Conservation (phyloP, 192 early-diverging fungal genomes). For the Geranomyces michiganensis region DNA sequence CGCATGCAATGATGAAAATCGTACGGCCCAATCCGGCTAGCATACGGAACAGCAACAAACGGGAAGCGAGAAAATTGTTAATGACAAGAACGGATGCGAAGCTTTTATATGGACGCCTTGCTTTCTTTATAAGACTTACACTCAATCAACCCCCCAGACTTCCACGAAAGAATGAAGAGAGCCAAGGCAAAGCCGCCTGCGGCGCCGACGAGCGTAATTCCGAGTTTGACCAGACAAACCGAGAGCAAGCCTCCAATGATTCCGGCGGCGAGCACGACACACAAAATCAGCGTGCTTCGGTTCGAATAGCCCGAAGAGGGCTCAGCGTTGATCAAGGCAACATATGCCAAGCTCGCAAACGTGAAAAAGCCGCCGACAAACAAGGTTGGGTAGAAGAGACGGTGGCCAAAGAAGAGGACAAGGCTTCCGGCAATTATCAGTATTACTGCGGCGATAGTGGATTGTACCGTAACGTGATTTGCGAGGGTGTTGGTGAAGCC, state of each 20-base stretch:
- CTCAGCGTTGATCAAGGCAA: constrained; percentile 22
- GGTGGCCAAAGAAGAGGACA: constrained; percentile 34
- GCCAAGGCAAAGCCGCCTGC: constrained; percentile 36
- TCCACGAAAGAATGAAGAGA: constrained; percentile 26
- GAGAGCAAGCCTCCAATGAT: constrained; percentile 35
- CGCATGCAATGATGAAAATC: background rate
- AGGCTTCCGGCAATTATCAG: constrained; percentile 31
- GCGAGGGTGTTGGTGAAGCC: too few species aligned
- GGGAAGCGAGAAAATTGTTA: too few species aligned
- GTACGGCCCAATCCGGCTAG: background rate
- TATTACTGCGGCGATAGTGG: constrained; percentile 8
- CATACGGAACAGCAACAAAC: too few species aligned
- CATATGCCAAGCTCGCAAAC: constrained; percentile 11
- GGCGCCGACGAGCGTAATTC: constrained; percentile 33
- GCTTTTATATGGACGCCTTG: too few species aligned
- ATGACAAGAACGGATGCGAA: too few species aligned
- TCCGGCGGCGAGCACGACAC: constrained; percentile 27
- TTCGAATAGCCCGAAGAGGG: constrained; percentile 25
- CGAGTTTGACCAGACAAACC: constrained; percentile 24
- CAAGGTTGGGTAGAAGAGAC: constrained; percentile 32
- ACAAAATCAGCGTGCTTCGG: constrained; percentile 20
- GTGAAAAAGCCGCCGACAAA: constrained; percentile 35
- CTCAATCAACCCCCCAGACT: constrained; percentile 27
- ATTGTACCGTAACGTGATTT: constrained; percentile 11
- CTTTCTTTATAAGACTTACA: too few species aligned